Base-by-base conservation (phyloP, 1,284 basidiomycete genomes). In the Caloboletus inedulis region DNA sequence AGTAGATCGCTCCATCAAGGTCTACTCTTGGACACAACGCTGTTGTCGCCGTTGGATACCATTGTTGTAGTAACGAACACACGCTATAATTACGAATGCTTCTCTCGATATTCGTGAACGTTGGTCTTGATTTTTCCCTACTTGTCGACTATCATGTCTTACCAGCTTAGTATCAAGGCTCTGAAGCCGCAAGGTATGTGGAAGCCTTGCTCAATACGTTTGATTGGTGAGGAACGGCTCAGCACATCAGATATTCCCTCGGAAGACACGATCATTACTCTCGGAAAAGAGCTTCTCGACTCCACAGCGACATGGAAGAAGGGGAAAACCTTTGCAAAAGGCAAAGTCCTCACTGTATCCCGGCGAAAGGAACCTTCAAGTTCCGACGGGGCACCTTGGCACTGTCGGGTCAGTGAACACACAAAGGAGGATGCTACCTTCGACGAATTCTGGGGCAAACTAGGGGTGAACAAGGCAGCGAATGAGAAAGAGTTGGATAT, bases 361-460 rank as follows among this genome's bases (percentile, higher is more conserved):
- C 76, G 73, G 10, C 62, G 76, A 23, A 87, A 84, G 62, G 73
- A 71, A 7, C 65, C 76, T 7, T 74, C 66, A n/a, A n/a, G n/a
- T n/a, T n/a, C n/a, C 13, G 82, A 85, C 53, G 79, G 76, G 33
- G 80, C 82, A 40, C 68, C 75, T 3, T 90, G 87, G 87, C 78
- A 86, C 59, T 78, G 77, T 63, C 77, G 87, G 25, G 67, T 82
- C 51, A 88, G 86, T 65, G 78, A 79, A 59, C 87, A 89, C 66
- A 66, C 75, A n/a, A 59, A 75, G 12, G 73, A 80, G 21, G 84
- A 88, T 47, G 81, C 76, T 9, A 81, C 82, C 3, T 89, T 90
- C 64, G 84, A 87, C 54, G 79, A 82, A 58, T 72, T 90, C 59
- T 89, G 88, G 87, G 74, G 72, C 42, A 82, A 80, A 57, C 68